These are phyloP conservation scores for Candida frijolesensis DNA, from an alignment of 1,139 yeast genomes.

Conservation along the genomic window DNA sequence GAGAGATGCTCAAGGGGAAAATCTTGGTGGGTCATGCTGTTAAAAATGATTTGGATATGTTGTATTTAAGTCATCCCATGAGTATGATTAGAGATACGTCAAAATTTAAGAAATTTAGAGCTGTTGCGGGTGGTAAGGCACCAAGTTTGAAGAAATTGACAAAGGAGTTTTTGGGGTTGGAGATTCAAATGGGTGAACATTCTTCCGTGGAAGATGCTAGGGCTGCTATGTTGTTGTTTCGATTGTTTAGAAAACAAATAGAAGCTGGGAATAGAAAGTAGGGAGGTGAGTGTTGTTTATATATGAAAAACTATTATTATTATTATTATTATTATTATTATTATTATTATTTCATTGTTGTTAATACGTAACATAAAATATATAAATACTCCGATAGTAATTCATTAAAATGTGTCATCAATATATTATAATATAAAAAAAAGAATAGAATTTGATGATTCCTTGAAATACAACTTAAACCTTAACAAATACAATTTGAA, in stretches of 20 bases:
- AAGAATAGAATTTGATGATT: no score
- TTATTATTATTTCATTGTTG: not conserved
- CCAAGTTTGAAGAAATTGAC: slow-evolving; percentile 74
- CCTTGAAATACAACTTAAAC: no score
- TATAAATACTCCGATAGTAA: no score
- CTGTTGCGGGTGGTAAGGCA: slow-evolving; percentile 62
- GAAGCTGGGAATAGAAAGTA: slow-evolving; percentile 34
- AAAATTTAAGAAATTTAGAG: slow-evolving; percentile 57
- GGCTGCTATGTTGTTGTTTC: slow-evolving; percentile 79
- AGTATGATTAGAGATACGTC: slow-evolving; percentile 75
- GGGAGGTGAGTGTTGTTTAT: not conserved
- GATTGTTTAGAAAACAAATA: slow-evolving; percentile 62
- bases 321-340: not conserved
- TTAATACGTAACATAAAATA: no score
- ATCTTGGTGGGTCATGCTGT: slow-evolving; percentile 86
- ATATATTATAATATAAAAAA: no score
- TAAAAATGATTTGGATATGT: slow-evolving; percentile 71
- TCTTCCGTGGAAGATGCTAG: slow-evolving; percentile 90
- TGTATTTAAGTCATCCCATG: slow-evolving; percentile 69
- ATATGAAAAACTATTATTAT: not conserved
- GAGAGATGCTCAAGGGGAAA: slow-evolving; percentile 50
- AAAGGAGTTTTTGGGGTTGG: slow-evolving; percentile 54
- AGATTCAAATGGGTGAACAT: slow-evolving; percentile 77
- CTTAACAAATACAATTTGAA: no score
- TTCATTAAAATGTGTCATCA: no score